phyloP scores from a whole-genome alignment of 2,329 filamentous ascomycete genomes.

The Fusarium albidum region DNA sequence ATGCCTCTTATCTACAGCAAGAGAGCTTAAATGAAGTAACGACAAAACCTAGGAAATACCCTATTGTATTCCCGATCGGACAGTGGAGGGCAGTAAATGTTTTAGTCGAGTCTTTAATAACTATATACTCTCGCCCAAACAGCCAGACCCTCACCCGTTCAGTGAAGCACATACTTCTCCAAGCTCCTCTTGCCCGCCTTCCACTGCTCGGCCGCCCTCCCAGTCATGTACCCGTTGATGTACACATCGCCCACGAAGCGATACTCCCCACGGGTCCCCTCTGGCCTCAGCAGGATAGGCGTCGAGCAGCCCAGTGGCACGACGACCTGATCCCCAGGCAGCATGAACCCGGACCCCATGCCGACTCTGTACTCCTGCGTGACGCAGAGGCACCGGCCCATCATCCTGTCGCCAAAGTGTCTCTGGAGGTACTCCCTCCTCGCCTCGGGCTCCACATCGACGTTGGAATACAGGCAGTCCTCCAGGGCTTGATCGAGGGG shows the following conservation, averaged over 20 bases:
- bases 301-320: constrained; percentile 24
- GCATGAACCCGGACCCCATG: constrained; percentile 22
- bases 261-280: constrained; percentile 13
- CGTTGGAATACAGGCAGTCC: neutral
- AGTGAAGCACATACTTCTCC: constrained; percentile 21
- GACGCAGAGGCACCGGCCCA: constrained; percentile 20
- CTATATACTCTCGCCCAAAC: too few relatives aligned
- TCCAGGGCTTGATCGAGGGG: neutral
- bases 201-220: constrained; percentile 21
- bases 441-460: neutral
- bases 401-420: constrained; percentile 21
- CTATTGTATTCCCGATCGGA: too few relatives aligned
- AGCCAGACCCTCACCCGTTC: neutral
- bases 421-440: constrained; percentile 8
- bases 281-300: constrained; percentile 12
- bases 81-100: too few relatives aligned
- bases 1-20: too few relatives aligned
- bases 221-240: constrained; percentile 21
- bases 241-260: constrained; percentile 24
- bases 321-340: constrained; percentile 16
- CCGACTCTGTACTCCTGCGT: constrained; percentile 7
- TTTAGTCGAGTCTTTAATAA: too few relatives aligned
- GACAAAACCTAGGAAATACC: too few relatives aligned
- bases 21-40: too few relatives aligned
- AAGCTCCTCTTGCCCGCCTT: neutral